These are phyloP conservation scores for Naganishia albida DNA, from an alignment of 1,284 basidiomycete genomes.

Conservation along the genomic window DNA sequence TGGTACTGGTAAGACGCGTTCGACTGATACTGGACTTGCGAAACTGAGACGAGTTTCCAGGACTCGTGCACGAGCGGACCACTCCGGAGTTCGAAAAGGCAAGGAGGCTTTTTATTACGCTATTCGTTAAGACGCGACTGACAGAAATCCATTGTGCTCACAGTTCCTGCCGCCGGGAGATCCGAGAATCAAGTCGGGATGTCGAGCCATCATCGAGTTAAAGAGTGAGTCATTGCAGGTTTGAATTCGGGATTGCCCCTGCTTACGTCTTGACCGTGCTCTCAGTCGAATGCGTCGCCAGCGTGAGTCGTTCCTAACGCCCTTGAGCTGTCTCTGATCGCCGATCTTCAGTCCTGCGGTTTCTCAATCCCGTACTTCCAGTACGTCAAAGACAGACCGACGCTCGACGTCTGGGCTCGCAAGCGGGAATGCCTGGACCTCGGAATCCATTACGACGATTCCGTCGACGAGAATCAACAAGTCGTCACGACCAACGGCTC, in stretches of 20 bases:
- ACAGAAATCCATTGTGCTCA: too few species aligned
- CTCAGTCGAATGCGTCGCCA: conserved; percentile 19
- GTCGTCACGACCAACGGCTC: background rate
- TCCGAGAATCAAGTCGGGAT: conserved; percentile 31
- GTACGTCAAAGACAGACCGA: conserved; percentile 32
- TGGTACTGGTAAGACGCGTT: conserved; percentile 29
- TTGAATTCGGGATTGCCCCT: background rate
- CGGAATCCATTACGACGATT: conserved; percentile 11
- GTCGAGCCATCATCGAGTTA: conserved; percentile 33
- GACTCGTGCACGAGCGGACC: conserved; percentile 24
- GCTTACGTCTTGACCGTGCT: background rate
- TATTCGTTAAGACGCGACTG: background rate
- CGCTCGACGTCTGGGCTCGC: conserved; percentile 33
- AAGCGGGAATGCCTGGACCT: conserved; percentile 32
- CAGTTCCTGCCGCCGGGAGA: conserved; percentile 32
- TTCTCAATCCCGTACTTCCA: conserved; percentile 35
- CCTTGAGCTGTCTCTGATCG: background rate
- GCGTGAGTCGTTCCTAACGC: background rate
- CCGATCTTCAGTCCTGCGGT: conserved; percentile 25
- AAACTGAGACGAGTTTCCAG: background rate
- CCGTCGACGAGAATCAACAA: conserved; percentile 11
- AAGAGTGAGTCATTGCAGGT: conserved; percentile 16
- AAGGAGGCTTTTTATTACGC: background rate
- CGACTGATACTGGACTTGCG: background rate
- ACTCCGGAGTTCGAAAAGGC: conserved; percentile 29